A percentile compares a stretch with the other conserved stretches of the same genome.
These are phyloP conservation scores for Heterococcus sp. DNA, from an alignment of 108 stramenopile genomes.

Conservation along the genomic window DNA sequence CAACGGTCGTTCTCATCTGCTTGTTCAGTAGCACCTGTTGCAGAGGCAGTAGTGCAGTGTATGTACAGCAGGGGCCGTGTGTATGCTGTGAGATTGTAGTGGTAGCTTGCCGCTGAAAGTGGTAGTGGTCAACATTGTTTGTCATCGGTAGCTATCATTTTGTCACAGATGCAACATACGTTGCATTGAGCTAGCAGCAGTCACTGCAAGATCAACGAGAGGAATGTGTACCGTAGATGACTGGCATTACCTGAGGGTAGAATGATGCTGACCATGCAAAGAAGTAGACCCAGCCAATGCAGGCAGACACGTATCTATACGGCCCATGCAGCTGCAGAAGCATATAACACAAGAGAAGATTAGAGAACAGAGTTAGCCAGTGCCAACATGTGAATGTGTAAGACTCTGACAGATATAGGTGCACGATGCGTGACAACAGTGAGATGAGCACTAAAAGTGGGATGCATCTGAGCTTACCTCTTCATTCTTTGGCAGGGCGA, in stretches of 20 bases:
- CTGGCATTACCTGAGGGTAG: not conserved
- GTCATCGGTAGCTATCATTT: too few species aligned
- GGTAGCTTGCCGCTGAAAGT: not conserved
- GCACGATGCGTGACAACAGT: too few species aligned
- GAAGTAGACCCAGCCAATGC: conserved; percentile 48
- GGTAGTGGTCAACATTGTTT: too few species aligned
- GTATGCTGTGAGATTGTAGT: not conserved
- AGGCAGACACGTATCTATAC: conserved; percentile 18
- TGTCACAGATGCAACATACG: too few species aligned
- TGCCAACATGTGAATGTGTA: not conserved
- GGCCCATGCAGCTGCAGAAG: conserved; percentile 27
- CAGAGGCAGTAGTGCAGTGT: conserved; percentile 39
- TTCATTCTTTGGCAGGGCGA: conserved; percentile 13
- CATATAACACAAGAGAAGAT: not conserved
- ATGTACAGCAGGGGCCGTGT: not conserved
- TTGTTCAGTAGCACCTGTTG: conserved; percentile 82
- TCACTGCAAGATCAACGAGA: not conserved
- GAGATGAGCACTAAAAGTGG: not conserved
- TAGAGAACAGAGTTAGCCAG: not conserved
- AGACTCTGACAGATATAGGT: too few species aligned
- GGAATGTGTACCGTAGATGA: not conserved
- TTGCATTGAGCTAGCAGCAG: not conserved
- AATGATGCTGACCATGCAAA: conserved; percentile 22
- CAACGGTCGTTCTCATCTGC: conserved; percentile 52
- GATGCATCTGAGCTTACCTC: not conserved